These are phyloP conservation scores for Solanum peruvianum DNA, from an alignment of 257 asterid species.

Conservation along the genomic window DNA sequence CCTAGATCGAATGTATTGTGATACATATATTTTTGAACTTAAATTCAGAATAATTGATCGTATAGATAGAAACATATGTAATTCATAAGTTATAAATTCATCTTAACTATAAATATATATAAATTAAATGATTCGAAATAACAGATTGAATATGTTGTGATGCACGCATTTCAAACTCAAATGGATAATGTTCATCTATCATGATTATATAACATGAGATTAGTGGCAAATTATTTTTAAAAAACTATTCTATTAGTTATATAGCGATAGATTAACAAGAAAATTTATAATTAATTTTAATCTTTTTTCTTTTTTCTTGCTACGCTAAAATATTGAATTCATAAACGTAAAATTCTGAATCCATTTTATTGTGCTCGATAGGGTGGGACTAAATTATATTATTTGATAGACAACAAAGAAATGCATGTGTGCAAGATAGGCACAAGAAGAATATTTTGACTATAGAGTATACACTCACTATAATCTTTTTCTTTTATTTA, in stretches of 20 bases:
- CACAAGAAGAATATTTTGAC: neutral
- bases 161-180: neutral
- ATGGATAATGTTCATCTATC: neutral
- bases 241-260: neutral
- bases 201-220: neutral
- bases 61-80: accelerated
- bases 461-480: neutral
- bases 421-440: neutral
- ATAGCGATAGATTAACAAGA: neutral
- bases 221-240: neutral
- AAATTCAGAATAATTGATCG: neutral
- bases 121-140: neutral
- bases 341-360: neutral
- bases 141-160: neutral
- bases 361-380: neutral
- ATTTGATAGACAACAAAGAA: neutral
- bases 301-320: too few relatives aligned
- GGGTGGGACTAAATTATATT: neutral
- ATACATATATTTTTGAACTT: too few relatives aligned
- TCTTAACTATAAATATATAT: neutral
- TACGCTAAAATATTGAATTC: neutral
- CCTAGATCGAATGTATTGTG: neutral
- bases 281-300: neutral
- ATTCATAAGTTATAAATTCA: neutral
- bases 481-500: neutral